These are phyloP conservation scores for Quercus gilva DNA, from an alignment of 306 rosid species.

Conservation along the genomic window DNA sequence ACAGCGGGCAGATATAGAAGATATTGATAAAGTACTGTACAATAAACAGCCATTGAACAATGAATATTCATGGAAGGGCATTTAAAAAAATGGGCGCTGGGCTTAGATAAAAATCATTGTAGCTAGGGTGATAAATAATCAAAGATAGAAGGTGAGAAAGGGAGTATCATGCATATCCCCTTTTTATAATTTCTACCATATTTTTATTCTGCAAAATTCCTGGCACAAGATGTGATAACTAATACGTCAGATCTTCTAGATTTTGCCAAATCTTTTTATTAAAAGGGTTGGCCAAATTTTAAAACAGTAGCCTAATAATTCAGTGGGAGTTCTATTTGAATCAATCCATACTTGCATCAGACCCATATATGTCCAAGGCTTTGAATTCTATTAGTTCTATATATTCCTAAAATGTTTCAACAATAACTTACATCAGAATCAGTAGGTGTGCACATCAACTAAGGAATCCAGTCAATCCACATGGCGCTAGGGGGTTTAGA, in stretches of 20 bases:
- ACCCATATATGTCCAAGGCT: not conserved
- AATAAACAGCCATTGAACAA: not conserved
- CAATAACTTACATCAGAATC: constrained; percentile 2
- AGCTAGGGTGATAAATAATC: not conserved
- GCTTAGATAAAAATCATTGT: not conserved
- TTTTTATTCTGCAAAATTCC: not conserved
- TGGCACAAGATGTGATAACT: not conserved
- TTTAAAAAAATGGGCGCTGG: not conserved
- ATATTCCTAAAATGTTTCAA: not conserved
- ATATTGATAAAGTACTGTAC: not conserved
- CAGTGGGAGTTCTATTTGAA: not conserved
- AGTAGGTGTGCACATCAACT: constrained; percentile 7
- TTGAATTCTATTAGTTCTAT: not conserved
- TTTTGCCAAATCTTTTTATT: not conserved
- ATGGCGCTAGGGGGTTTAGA: constrained; percentile 4
- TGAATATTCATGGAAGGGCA: not conserved
- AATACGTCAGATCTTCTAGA: not conserved
- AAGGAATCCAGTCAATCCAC: not conserved
- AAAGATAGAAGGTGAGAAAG: not conserved
- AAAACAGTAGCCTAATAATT: not conserved
- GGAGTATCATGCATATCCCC: not conserved
- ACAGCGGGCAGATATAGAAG: not conserved
- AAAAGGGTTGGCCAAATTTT: not conserved
- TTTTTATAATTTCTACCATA: not conserved
- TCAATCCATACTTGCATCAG: not conserved